Percentiles rank a stretch among this genome's conserved stretches.
Evolutionary conservation across 2,329 filamentous ascomycete genomes (phyloP).

Genomic region (Aureobasidium sp.): DNA sequence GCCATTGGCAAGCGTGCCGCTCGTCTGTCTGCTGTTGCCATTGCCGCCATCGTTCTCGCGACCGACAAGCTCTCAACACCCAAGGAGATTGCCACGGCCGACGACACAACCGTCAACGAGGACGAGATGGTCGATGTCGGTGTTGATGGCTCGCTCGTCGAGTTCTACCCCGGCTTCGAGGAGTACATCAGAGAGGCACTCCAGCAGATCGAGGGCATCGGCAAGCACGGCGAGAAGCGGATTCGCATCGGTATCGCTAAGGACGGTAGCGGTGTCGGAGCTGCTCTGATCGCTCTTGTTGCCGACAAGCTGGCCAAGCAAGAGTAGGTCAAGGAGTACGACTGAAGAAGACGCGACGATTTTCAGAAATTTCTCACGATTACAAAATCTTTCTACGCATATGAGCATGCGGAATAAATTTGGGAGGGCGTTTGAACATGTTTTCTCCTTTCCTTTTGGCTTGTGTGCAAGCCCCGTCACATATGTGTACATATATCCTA

Average conservation of each 20-base stretch:
- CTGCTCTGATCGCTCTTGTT: constrained; percentile 87
- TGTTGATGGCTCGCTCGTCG: constrained; percentile 88
- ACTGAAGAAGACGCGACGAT: background rate
- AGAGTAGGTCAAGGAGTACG: constrained; percentile 6
- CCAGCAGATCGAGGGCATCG: constrained; percentile 68
- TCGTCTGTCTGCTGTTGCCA: constrained; percentile 76
- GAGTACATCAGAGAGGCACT: constrained; percentile 81
- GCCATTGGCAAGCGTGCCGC: constrained; percentile 86
- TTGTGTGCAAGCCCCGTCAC: background rate
- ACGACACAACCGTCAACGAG: constrained; percentile 34
- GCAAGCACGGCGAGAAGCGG: constrained; percentile 69
- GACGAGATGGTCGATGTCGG: constrained; percentile 78
- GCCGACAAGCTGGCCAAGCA: constrained; percentile 53
- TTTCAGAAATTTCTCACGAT: background rate
- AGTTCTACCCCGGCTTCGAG: constrained; percentile 92
- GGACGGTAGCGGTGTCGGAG: constrained; percentile 92
- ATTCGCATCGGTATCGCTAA: constrained; percentile 94
- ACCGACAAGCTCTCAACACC: constrained; percentile 59
- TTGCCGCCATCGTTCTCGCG: constrained; percentile 76
- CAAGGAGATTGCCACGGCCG: constrained; percentile 26
- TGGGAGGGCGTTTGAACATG: constrained; percentile 2
- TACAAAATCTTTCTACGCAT: constrained; percentile 6
- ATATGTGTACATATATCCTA: constrained; percentile 7
- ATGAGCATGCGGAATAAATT: constrained; percentile 8
- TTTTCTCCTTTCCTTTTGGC: background rate